Conservation (phyloP, 2,329 filamentous ascomycete genomes). For the Ambrosiella cleistominuta region DNA sequence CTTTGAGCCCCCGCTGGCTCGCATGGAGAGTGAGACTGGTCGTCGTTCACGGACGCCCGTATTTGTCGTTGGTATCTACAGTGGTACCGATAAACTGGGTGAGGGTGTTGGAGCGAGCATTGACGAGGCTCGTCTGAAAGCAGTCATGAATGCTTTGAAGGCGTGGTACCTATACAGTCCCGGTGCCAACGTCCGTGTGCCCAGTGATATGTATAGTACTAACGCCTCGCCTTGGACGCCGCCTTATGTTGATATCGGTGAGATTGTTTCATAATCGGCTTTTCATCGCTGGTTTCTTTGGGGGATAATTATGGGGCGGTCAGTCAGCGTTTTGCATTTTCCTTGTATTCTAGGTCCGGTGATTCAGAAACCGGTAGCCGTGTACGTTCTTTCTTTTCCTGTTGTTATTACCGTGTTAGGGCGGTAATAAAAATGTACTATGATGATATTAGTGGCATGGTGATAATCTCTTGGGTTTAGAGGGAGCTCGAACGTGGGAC, state of each 20-base stretch:
- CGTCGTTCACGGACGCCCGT: conserved; percentile 71
- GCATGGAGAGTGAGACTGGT: conserved; percentile 81
- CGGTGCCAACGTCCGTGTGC: conserved; percentile 41
- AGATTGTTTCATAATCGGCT: conserved; percentile 34
- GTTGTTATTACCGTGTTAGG: background rate
- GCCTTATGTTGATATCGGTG: conserved; percentile 51
- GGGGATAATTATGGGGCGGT: background rate
- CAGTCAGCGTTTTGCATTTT: background rate
- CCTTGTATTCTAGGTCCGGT: conserved; percentile 5
- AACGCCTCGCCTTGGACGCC: conserved; percentile 47
- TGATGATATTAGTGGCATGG: background rate
- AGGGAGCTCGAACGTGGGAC: background rate
- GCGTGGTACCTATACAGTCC: conserved; percentile 95
- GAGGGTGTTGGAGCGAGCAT: conserved; percentile 72
- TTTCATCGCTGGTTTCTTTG: background rate
- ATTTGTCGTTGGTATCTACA: conserved; percentile 86
- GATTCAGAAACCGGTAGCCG: background rate
- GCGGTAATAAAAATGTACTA: conserved; percentile 3
- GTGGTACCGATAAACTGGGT: conserved; percentile 75
- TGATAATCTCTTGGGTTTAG: background rate
- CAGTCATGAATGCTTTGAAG: conserved; percentile 73
- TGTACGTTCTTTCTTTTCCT: conserved; percentile 11
- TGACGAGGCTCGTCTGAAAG: conserved; percentile 58
- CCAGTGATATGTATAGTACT: conserved; percentile 50
- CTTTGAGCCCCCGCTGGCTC: conserved; percentile 72